Conservation (phyloP, 768 basidiomycete genomes). For the Trametes punicea region DNA sequence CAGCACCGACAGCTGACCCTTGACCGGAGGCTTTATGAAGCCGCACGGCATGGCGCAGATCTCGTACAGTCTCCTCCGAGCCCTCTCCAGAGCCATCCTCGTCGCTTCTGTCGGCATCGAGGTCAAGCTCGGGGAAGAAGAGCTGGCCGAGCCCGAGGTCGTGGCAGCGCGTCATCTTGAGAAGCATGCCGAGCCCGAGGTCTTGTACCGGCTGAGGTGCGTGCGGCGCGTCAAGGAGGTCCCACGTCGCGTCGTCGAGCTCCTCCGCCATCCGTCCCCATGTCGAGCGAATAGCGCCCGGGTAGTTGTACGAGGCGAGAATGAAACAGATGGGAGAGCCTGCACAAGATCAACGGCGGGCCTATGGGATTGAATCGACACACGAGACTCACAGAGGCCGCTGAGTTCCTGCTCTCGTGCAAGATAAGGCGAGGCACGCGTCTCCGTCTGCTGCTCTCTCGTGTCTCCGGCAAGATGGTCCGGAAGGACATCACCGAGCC, state of each 20-base stretch:
- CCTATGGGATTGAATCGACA: neutral
- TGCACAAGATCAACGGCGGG: slow-evolving; percentile 28
- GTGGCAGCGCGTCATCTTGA: slow-evolving; percentile 72
- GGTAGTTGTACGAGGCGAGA: slow-evolving; percentile 63
- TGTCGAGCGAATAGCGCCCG: slow-evolving; percentile 56
- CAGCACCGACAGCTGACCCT: neutral
- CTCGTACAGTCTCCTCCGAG: neutral
- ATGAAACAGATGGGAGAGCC: slow-evolving; percentile 79
- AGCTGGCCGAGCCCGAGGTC: slow-evolving; percentile 73
- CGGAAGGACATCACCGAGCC: slow-evolving; percentile 60
- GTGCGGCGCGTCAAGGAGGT: slow-evolving; percentile 43
- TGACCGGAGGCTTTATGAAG: no score
- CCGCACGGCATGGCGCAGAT: neutral
- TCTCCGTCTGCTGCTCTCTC: slow-evolving; percentile 6
- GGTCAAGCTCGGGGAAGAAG: slow-evolving; percentile 30
- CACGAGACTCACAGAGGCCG: slow-evolving; percentile 69
- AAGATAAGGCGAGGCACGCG: slow-evolving; percentile 38
- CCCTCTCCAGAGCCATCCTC: slow-evolving; percentile 4
- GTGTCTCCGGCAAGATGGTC: slow-evolving; percentile 32
- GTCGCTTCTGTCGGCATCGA: slow-evolving; percentile 6
- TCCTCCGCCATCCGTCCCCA: slow-evolving; percentile 72
- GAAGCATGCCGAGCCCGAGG: slow-evolving; percentile 54
- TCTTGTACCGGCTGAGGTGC: slow-evolving; percentile 35
- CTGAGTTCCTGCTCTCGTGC: slow-evolving; percentile 66
- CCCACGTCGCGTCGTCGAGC: slow-evolving; percentile 66